Percentiles rank a stretch among this genome's conserved stretches.
These are phyloP conservation scores for Heliamphora exappendiculata DNA, from an alignment of 148 eudicot genomes.

Conservation along the genomic window DNA sequence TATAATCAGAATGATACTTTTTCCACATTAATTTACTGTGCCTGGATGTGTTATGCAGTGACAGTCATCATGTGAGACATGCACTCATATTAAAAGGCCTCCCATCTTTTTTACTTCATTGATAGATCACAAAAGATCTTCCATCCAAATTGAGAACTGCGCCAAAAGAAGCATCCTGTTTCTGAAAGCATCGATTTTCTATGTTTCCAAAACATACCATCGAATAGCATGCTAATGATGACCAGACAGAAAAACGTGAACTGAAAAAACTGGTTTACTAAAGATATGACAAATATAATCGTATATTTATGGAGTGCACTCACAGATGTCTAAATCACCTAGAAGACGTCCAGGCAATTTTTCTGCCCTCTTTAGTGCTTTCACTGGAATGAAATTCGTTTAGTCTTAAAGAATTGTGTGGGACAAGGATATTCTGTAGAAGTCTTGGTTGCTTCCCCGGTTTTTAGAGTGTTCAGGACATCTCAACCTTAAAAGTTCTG, in stretches of 20 bases:
- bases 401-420: neutral
- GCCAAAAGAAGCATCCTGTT: neutral
- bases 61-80: neutral
- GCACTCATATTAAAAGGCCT: neutral
- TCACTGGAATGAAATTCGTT: neutral
- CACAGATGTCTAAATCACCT: neutral
- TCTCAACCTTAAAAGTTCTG: neutral
- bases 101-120: neutral
- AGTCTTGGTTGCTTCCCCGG: too few relatives aligned
- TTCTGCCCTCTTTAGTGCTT: neutral
- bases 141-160: neutral
- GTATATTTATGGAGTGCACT: neutral
- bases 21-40: neutral
- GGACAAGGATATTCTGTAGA: neutral
- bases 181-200: neutral
- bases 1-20: neutral
- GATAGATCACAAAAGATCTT: neutral
- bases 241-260: neutral
- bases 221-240: neutral
- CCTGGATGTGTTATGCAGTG: neutral
- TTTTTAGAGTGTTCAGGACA: neutral
- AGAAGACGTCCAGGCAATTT: neutral
- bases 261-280: neutral
- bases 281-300: neutral
- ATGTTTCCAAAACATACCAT: neutral